phyloP scores from a whole-genome alignment of 352 stramenopile genomes.

The Globisporangium mamillatum region DNA sequence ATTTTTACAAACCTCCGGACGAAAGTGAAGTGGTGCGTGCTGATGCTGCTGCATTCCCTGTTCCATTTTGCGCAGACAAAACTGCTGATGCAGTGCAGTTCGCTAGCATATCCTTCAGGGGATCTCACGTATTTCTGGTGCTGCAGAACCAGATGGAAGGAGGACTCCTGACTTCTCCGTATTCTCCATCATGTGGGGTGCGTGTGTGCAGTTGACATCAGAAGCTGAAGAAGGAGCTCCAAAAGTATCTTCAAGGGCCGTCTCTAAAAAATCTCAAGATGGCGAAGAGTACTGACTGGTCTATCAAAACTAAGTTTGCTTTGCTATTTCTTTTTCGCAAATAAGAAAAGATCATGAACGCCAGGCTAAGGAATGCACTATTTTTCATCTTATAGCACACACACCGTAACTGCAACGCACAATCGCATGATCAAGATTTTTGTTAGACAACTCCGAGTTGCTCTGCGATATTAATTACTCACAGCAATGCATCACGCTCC shows the following conservation, averaged over 20 bases:
- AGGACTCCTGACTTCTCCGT: neutral
- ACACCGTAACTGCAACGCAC: neutral
- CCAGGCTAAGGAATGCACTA: neutral
- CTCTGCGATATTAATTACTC: conserved; percentile 1
- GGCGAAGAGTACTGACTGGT: neutral
- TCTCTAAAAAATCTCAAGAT: too few species aligned
- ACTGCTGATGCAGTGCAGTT: neutral
- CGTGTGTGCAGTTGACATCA: neutral
- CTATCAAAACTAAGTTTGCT: neutral
- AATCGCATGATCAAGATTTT: neutral
- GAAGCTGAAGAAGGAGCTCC: neutral
- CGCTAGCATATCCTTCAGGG: neutral
- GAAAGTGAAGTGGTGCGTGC: neutral
- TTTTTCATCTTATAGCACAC: neutral
- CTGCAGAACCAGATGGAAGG: conserved; percentile 9
- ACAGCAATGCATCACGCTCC: neutral
- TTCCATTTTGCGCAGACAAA: neutral
- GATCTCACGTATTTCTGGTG: neutral
- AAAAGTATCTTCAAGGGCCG: conserved; percentile 8
- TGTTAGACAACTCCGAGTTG: neutral
- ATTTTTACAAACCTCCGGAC: neutral
- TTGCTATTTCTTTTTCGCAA: conserved; percentile 3
- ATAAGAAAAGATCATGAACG: neutral
- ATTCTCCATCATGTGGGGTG: neutral
- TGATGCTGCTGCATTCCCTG: neutral